These are phyloP conservation scores for Backusella sp. DNA, from an alignment of 192 early-diverging fungal species.

Conservation along the genomic window DNA sequence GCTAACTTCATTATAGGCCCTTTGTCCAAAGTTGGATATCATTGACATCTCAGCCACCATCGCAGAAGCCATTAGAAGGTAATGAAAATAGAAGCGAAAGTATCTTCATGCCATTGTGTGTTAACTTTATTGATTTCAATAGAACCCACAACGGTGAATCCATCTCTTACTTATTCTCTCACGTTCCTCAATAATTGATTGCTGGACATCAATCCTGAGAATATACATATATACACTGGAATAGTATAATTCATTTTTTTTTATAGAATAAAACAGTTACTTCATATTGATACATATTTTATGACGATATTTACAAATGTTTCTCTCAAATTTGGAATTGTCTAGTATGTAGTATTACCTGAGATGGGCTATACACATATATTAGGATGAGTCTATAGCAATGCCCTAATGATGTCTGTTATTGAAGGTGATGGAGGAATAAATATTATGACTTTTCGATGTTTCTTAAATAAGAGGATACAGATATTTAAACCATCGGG, in stretches of 20 bases:
- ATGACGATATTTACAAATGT: too few relatives aligned
- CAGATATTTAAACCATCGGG: too few relatives aligned
- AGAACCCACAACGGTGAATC: slow-evolving; percentile 70
- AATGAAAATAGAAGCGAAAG: background rate
- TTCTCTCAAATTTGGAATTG: too few relatives aligned
- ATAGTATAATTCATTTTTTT: background rate
- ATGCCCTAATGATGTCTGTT: too few relatives aligned
- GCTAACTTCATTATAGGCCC: background rate
- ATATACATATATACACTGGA: background rate
- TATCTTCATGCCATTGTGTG: background rate
- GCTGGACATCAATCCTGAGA: slow-evolving; percentile 1
- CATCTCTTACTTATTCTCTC: slow-evolving; percentile 59
- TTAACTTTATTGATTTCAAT: background rate
- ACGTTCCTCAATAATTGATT: slow-evolving; percentile 34
- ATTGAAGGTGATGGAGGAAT: too few relatives aligned
- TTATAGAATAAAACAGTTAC: background rate
- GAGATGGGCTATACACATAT: too few relatives aligned
- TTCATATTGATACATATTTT: background rate
- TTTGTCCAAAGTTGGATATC: slow-evolving; percentile 77
- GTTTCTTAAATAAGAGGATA: too few relatives aligned
- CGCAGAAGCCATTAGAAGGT: slow-evolving; percentile 67
- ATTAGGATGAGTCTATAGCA: too few relatives aligned
- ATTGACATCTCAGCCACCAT: slow-evolving; percentile 78
- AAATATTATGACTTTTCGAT: too few relatives aligned
- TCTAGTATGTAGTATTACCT: too few relatives aligned